Conservation (phyloP, 768 basidiomycete genomes). For the Amanita jacksonii region DNA sequence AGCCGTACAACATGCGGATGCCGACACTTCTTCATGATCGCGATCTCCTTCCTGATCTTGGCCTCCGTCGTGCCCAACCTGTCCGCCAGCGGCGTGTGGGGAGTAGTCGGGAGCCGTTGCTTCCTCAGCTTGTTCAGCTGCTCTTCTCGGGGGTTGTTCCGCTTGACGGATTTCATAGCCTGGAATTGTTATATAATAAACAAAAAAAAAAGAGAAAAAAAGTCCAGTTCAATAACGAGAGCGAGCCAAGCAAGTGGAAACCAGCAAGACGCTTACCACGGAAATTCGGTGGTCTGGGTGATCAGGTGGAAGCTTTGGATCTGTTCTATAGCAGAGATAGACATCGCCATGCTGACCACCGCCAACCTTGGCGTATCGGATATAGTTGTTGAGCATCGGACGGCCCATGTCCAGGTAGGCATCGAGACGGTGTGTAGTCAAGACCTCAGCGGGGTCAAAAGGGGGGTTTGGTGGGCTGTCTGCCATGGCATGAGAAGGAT, state of each 20-base stretch:
- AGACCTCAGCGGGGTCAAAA: slow-evolving; percentile 37
- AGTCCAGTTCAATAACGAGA: background rate
- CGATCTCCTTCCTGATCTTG: slow-evolving; percentile 89
- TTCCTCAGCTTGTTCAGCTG: slow-evolving; percentile 25
- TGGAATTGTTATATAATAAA: too few species aligned
- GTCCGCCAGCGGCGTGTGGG: slow-evolving; percentile 54
- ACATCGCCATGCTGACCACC: slow-evolving; percentile 90
- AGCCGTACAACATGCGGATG: slow-evolving; percentile 87
- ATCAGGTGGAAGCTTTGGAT: slow-evolving; percentile 32
- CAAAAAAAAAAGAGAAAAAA: too few species aligned
- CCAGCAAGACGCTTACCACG: slow-evolving; percentile 24
- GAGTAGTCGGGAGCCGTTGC: slow-evolving; percentile 33
- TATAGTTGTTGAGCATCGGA: slow-evolving; percentile 79
- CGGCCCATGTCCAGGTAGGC: slow-evolving; percentile 29
- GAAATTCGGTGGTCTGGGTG: slow-evolving; percentile 35
- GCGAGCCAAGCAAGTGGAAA: slow-evolving; percentile 2
- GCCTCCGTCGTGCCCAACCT: slow-evolving; percentile 63
- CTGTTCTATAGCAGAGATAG: slow-evolving; percentile 47
- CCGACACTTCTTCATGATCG: slow-evolving; percentile 95
- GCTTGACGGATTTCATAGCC: slow-evolving; percentile 75
- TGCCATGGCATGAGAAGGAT: slow-evolving; percentile 16
- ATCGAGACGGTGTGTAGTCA: slow-evolving; percentile 37
- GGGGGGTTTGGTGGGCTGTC: slow-evolving; percentile 15
- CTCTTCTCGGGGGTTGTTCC: slow-evolving; percentile 58
- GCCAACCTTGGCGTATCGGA: slow-evolving; percentile 67